These are phyloP conservation scores for Stevia rebaudiana DNA, from an alignment of 140 eudicot genomes.

Conservation along the genomic window DNA sequence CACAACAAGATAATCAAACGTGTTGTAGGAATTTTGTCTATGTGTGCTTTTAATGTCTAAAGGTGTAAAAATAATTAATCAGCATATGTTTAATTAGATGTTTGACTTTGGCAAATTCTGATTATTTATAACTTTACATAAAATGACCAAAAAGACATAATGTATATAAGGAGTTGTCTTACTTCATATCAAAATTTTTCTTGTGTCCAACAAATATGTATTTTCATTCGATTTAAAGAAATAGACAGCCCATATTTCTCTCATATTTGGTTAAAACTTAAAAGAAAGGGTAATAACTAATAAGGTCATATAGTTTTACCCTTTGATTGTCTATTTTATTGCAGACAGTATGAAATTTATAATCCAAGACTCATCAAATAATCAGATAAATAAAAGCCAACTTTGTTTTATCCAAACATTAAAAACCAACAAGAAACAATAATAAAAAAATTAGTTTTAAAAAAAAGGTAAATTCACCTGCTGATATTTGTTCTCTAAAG, in stretches of 20 bases:
- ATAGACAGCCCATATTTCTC: not conserved
- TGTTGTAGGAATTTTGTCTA: not conserved
- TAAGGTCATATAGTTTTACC: not conserved
- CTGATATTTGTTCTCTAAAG: conserved; percentile 76
- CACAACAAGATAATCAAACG: not conserved
- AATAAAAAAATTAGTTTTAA: not conserved
- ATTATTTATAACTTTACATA: not conserved
- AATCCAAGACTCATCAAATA: not conserved
- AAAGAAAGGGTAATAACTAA: conserved; percentile 5
- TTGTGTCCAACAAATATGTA: not conserved
- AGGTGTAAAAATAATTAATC: not conserved
- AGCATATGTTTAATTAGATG: not conserved
- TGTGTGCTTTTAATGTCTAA: not conserved
- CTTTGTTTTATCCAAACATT: not conserved
- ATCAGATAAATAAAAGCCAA: not conserved
- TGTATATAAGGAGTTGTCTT: not conserved
- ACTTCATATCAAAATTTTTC: not conserved
- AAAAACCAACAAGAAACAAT: not conserved
- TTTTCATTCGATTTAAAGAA: not conserved
- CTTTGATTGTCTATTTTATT: not conserved
- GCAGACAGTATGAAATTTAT: conserved; percentile 3
- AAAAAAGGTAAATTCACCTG: conserved; percentile 44
- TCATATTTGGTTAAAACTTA: not conserved
- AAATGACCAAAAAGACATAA: conserved; percentile 1
- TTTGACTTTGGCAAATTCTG: not conserved